A percentile compares a stretch with the other conserved stretches of the same genome.
These are phyloP conservation scores for Goniomonas avonlea DNA, from an alignment of 78 protist species.

Conservation along the genomic window DNA sequence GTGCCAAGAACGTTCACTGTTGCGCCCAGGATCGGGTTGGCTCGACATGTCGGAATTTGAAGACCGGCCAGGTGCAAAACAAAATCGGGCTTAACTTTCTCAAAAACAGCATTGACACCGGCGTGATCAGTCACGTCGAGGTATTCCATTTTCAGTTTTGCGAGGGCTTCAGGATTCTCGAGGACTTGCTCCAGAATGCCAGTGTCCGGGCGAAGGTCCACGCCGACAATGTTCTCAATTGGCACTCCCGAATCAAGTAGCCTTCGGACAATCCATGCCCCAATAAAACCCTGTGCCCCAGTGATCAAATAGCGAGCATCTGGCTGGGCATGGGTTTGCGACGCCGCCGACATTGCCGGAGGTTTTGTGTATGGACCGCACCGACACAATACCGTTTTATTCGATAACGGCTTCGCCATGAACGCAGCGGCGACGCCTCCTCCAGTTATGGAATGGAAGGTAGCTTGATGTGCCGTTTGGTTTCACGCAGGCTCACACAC, in stretches of 20 bases:
- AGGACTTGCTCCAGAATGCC: constrained; percentile 36
- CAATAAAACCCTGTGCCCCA: constrained; percentile 52
- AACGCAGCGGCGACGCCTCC: too few species aligned
- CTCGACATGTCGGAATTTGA: constrained; percentile 45
- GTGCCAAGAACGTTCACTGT: constrained; percentile 47
- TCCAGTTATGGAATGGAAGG: too few species aligned
- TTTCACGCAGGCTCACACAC: too few species aligned
- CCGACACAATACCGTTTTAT: too few species aligned
- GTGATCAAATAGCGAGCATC: too few species aligned
- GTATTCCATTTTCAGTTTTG: background rate
- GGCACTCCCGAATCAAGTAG: background rate
- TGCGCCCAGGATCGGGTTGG: constrained; percentile 45
- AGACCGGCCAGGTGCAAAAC: constrained; percentile 40
- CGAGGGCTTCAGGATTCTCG: background rate
- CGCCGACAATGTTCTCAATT: background rate
- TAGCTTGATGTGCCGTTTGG: too few species aligned
- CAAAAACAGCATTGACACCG: background rate
- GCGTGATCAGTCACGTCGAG: constrained; percentile 24
- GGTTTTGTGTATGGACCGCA: too few species aligned
- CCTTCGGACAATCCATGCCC: constrained; percentile 35
- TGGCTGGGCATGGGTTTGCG: too few species aligned
- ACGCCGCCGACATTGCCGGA: too few species aligned
- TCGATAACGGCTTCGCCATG: too few species aligned
- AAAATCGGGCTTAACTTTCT: background rate
- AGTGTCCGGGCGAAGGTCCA: constrained; percentile 29